Percentiles rank a stretch among this genome's conserved stretches.
These are phyloP conservation scores for Fusarium mundagurra DNA, from an alignment of 2,329 filamentous ascomycete genomes.

Conservation along the genomic window DNA sequence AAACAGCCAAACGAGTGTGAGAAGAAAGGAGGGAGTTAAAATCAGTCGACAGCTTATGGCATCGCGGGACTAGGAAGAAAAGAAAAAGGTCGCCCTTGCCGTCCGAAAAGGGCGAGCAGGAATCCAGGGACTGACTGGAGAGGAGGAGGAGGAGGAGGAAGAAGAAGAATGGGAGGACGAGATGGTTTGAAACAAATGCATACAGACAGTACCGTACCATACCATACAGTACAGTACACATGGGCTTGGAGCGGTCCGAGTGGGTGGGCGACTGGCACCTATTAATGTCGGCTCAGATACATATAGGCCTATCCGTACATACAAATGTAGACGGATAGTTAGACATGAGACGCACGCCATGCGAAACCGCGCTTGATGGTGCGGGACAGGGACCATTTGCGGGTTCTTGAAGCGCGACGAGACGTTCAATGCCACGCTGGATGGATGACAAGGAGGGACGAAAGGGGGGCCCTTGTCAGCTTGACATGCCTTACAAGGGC, in stretches of 20 bases:
- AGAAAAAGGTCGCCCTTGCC: slow-evolving; percentile 35
- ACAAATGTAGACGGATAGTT: no score
- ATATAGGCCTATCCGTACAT: background rate
- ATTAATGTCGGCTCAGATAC: slow-evolving; percentile 41
- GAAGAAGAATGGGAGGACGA: slow-evolving; percentile 26
- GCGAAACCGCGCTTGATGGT: slow-evolving; percentile 37
- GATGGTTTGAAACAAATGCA: slow-evolving; percentile 43
- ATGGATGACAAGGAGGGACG: slow-evolving; percentile 40
- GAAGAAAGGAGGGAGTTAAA: slow-evolving; percentile 21
- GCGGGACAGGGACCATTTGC: slow-evolving; percentile 36
- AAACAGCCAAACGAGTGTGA: slow-evolving; percentile 38
- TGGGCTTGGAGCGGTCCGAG: slow-evolving; percentile 31
- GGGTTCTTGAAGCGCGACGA: slow-evolving; percentile 35
- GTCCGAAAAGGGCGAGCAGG: slow-evolving; percentile 35
- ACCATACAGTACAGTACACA: background rate
- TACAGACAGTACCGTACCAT: background rate
- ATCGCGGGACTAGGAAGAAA: slow-evolving; percentile 27
- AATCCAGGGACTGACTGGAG: slow-evolving; percentile 10
- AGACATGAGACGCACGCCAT: slow-evolving; percentile 40
- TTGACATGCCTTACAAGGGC: slow-evolving; percentile 22
- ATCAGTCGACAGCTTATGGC: slow-evolving; percentile 35
- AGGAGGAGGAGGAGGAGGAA: background rate
- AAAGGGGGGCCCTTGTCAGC: slow-evolving; percentile 28
- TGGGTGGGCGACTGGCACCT: slow-evolving; percentile 41
- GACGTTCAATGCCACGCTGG: slow-evolving; percentile 42